Evolutionary conservation across 352 stramenopile species (phyloP).

Genomic region (Pythium plurisporium): DNA sequence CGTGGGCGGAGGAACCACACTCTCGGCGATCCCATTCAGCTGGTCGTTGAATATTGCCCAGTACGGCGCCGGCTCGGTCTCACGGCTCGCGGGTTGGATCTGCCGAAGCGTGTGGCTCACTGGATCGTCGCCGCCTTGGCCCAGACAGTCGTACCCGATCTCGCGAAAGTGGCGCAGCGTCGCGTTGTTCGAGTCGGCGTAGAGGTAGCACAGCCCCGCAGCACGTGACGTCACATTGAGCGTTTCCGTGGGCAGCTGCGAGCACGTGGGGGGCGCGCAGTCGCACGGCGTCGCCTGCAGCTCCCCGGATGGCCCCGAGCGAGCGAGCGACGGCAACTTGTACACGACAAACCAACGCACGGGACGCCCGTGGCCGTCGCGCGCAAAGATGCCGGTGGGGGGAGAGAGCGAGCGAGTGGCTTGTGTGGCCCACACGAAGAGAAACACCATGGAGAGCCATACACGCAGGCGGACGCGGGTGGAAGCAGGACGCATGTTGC

Average conservation of each 20-base stretch:
- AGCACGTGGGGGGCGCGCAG: slow-evolving; percentile 51
- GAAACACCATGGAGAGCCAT: background rate
- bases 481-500: no score
- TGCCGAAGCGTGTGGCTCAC: slow-evolving; percentile 70
- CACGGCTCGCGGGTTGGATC: slow-evolving; percentile 7
- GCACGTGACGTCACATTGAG: slow-evolving; percentile 34
- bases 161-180: slow-evolving; percentile 62
- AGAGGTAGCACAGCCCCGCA: slow-evolving; percentile 72
- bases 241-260: slow-evolving; percentile 36
- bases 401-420: no score
- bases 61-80: slow-evolving; percentile 23
- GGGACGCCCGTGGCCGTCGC: slow-evolving; percentile 51
- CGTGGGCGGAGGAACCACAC: background rate
- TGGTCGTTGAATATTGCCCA: slow-evolving; percentile 83
- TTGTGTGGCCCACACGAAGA: background rate
- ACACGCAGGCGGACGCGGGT: background rate
- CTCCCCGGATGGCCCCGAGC: background rate
- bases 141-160: slow-evolving; percentile 70
- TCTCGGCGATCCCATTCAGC: slow-evolving; percentile 55
- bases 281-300: slow-evolving; percentile 52
- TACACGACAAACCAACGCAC: slow-evolving; percentile 75
- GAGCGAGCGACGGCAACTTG: slow-evolving; percentile 52
- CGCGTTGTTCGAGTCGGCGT: slow-evolving; percentile 51
- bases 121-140: slow-evolving; percentile 66
- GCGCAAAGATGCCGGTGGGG: slow-evolving; percentile 20